Percentiles rank a stretch among this genome's conserved stretches.
phyloP scores from a whole-genome alignment of 2,329 filamentous ascomycete genomes.

The Boeremia exigua region DNA sequence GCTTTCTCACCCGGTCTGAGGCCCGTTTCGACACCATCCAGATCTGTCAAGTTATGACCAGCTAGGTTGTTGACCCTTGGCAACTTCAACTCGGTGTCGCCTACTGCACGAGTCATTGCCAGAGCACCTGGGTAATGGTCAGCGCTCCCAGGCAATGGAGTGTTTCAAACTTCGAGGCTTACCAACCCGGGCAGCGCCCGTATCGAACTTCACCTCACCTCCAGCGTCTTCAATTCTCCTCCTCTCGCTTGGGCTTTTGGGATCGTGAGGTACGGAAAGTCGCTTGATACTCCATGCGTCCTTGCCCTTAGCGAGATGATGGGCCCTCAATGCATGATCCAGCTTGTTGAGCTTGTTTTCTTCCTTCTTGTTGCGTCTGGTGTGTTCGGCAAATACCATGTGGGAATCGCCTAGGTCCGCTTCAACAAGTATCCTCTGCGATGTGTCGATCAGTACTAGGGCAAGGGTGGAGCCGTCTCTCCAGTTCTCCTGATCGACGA shows the following conservation, averaged over 20 bases:
- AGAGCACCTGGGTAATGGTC: constrained; percentile 21
- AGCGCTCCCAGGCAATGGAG: background rate
- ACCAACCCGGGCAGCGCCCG: constrained; percentile 28
- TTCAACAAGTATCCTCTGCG: constrained; percentile 29
- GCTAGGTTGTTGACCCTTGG: constrained; percentile 34
- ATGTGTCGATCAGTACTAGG: constrained; percentile 28
- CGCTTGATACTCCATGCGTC: constrained; percentile 26
- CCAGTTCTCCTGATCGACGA: constrained; percentile 24
- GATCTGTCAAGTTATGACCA: constrained; percentile 31
- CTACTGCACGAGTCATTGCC: constrained; percentile 33
- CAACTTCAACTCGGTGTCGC: constrained; percentile 32
- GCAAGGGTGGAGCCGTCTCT: constrained; percentile 34
- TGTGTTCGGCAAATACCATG: constrained; percentile 22
- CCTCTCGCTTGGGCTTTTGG: constrained; percentile 27
- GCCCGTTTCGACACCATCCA: constrained; percentile 31
- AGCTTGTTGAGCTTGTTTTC: constrained; percentile 11
- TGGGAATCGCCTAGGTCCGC: constrained; percentile 35
- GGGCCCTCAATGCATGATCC: constrained; percentile 9
- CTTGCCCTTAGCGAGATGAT: constrained; percentile 14
- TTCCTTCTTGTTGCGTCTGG: constrained; percentile 11
- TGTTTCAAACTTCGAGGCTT: background rate
- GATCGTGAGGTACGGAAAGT: constrained; percentile 28
- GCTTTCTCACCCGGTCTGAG: constrained; percentile 30
- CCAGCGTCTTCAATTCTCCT: constrained; percentile 31
- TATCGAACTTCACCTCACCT: constrained; percentile 29